Evolutionary conservation across 78 protist genomes (phyloP).

Genomic region (Polysphondylium violaceum): DNA sequence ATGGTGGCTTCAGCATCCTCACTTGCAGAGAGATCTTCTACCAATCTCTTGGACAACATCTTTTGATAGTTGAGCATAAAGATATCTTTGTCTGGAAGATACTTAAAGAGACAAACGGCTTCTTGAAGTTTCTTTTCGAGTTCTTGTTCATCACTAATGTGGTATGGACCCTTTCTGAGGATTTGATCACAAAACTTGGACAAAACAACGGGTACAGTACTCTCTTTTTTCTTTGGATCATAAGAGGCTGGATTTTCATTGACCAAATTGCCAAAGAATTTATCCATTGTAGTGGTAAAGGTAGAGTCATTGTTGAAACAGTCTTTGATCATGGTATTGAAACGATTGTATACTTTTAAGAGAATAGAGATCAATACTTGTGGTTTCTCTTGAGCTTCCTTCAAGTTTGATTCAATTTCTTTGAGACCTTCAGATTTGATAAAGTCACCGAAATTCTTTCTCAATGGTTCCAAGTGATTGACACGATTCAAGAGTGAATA

Average conservation of each 20-base stretch:
- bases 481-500: conserved; percentile 66
- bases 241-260: conserved; percentile 73
- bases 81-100: conserved; percentile 84
- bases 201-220: conserved; percentile 69
- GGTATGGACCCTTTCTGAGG: conserved; percentile 76
- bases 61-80: conserved; percentile 83
- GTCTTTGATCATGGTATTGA: conserved; percentile 56
- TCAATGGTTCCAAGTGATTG: conserved; percentile 35
- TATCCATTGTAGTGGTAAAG: conserved; percentile 76
- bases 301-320: conserved; percentile 43
- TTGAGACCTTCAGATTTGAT: conserved; percentile 74
- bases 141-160: conserved; percentile 77
- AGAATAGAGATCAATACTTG: conserved; percentile 60
- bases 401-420: conserved; percentile 70
- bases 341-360: conserved; percentile 48
- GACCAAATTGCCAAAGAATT: conserved; percentile 53
- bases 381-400: conserved; percentile 82
- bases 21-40: conserved; percentile 76
- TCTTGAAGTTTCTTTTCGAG: conserved; percentile 67
- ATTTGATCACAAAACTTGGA: conserved; percentile 84
- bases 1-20: conserved; percentile 82
- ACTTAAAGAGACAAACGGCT: conserved; percentile 77
- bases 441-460: conserved; percentile 38
- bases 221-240: conserved; percentile 60
- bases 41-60: conserved; percentile 71